These are phyloP conservation scores for Fusarium transvaalense DNA, from an alignment of 2,329 filamentous ascomycete genomes.

Conservation along the genomic window DNA sequence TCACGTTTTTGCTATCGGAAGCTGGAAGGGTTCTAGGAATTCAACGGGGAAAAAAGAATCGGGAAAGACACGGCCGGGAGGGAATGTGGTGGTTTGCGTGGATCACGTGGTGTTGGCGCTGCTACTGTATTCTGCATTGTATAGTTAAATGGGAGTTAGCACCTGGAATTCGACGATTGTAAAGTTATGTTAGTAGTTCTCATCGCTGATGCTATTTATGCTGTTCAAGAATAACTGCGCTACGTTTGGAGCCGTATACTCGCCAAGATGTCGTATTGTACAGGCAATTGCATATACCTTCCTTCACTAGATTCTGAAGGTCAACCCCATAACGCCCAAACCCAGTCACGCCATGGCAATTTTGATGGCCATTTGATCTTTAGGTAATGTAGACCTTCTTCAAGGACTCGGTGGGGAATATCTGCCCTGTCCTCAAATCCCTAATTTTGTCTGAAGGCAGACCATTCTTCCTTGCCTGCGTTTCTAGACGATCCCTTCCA, in stretches of 20 bases:
- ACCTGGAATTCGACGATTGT: slow-evolving; percentile 34
- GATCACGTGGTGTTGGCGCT: slow-evolving; percentile 39
- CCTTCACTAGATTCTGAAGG: not conserved
- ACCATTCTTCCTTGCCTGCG: slow-evolving; percentile 84
- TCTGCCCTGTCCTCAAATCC: slow-evolving; percentile 81
- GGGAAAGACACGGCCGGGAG: slow-evolving; percentile 24
- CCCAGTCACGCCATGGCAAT: not conserved
- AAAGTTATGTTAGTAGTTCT: slow-evolving; percentile 3
- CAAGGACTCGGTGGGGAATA: slow-evolving; percentile 71
- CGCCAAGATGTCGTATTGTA: slow-evolving; percentile 8
- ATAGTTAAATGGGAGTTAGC: slow-evolving; percentile 41
- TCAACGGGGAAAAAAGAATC: slow-evolving; percentile 9
- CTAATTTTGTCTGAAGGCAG: slow-evolving; percentile 75
- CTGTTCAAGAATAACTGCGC: not conserved
- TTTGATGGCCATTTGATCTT: not conserved
- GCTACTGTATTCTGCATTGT: slow-evolving; percentile 45
- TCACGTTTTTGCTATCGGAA: slow-evolving; percentile 28
- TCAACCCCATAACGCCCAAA: slow-evolving; percentile 4
- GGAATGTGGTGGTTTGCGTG: slow-evolving; percentile 18
- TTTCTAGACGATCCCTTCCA: slow-evolving; percentile 77
- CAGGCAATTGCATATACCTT: not conserved
- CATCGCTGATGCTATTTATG: not conserved
- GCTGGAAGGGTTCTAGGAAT: slow-evolving; percentile 26
- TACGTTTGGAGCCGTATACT: not conserved
- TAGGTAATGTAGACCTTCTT: slow-evolving; percentile 94